Base-by-base conservation (phyloP, 805 yeast species). In the Saccharomyces cerevisiae region DNA sequence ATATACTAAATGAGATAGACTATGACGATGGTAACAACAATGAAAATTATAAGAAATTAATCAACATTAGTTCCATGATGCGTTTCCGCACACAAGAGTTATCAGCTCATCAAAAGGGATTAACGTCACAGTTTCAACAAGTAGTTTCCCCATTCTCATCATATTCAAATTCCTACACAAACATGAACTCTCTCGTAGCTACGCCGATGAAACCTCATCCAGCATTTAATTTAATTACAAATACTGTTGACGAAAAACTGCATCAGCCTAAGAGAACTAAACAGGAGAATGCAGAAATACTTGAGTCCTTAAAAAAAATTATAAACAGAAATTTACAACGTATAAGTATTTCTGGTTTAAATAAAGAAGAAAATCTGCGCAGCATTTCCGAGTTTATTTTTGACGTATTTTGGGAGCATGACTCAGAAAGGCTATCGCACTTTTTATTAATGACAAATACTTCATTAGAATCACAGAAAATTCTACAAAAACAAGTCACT, bases 361-460 rank as follows among this genome's bases (percentile, higher is more conserved):
- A 72, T 1, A 65, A 71, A 53, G 66, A 68, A 13, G 61, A 58
- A n/a, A 72, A 68, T 51, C 49, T 73, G 48, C 58, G 52, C 13
- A 62, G 67, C 30, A 65, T 75, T 41, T 51, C 71, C 9, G 70
- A 69, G n/a, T 71, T 71, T 54, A 66, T 75, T 46, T 55, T 73
- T 47, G 72, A 72, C 29, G 66, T 67, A 0, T 70, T 62, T 52
- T 74, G 76, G 73, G 54, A 57, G 13, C 64, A 67, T n/a, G 68
- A 75, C 51, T 27, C 60, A 3, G 53, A 53, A 27, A 55, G 57
- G 10, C 53, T 68, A 32, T 49, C 62, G 8, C 56, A 54, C 5
- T 65, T 66, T 54, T 46, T 68, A 36, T 56, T 59, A 32, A 41
- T 60, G 13, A 47, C 61, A 49, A 59, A 56, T 41, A 46, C 62